Conservation (phyloP, 2,329 filamentous ascomycete genomes). For the Microthyrium microscopicum region DNA sequence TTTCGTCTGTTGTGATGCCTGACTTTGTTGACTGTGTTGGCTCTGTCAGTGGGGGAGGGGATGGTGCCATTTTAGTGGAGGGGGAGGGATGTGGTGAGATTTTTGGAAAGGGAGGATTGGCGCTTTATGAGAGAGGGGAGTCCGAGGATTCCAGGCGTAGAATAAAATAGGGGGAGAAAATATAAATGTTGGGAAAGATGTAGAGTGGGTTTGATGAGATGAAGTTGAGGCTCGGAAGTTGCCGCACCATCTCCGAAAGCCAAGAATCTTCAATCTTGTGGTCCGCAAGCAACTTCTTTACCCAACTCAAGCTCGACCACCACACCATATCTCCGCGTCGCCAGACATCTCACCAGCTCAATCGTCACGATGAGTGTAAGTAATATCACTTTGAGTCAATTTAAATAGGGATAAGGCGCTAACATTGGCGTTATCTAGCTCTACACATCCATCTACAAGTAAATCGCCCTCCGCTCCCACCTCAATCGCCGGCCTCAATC, state of each 20-base stretch:
- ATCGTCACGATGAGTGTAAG: no score
- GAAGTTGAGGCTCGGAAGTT: constrained; percentile 1
- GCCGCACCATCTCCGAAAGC: no score
- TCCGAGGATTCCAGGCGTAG: neutral
- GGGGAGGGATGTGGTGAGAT: constrained; percentile 9
- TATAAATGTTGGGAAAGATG: constrained; percentile 3
- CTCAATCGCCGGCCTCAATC: constrained; percentile 9
- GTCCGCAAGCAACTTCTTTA: no score
- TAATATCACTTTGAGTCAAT: neutral
- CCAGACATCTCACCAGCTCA: no score
- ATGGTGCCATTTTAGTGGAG: constrained; percentile 12
- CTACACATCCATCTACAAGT: constrained; percentile 37
- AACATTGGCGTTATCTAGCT: no score
- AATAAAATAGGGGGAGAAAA: neutral
- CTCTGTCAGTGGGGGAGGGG: neutral
- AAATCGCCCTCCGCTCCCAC: constrained; percentile 16
- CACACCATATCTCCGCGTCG: no score
- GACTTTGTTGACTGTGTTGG: constrained; percentile 20
- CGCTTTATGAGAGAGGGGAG: constrained; percentile 14
- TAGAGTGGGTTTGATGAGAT: neutral
- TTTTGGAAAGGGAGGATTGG: neutral
- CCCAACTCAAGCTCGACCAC: no score
- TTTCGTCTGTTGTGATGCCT: constrained; percentile 51
- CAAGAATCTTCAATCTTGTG: no score
- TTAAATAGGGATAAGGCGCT: neutral